Evolutionary conservation across 106 monocot genomes (phyloP).

Genomic region (Vanilla planifolia): DNA sequence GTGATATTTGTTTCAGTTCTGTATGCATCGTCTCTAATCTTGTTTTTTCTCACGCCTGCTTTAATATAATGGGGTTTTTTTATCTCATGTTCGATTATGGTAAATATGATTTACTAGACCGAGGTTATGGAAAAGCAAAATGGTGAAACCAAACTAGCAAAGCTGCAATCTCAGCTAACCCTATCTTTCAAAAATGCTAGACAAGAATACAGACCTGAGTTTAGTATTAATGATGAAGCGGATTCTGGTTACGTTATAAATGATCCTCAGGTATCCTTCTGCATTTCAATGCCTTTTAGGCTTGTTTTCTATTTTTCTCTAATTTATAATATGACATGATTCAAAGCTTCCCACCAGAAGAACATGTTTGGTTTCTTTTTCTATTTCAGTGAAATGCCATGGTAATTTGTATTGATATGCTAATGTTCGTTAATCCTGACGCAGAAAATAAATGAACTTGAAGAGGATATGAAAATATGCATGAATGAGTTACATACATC

Average conservation of each 20-base stretch:
- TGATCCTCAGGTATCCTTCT: constrained; percentile 29
- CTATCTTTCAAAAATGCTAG: constrained; percentile 7
- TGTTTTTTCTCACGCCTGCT: neutral
- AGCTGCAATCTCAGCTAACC: constrained; percentile 20
- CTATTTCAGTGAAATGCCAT: neutral
- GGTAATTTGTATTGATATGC: neutral
- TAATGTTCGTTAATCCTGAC: neutral
- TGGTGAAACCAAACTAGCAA: constrained; percentile 33
- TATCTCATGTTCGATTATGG: neutral
- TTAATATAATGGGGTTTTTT: neutral
- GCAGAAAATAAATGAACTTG: constrained; percentile 45
- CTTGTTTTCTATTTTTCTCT: neutral
- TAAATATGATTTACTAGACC: constrained; percentile 27
- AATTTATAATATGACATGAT: neutral
- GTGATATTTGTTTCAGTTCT: neutral
- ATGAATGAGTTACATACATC: constrained; percentile 49
- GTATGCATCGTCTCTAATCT: neutral
- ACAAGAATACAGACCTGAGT: neutral
- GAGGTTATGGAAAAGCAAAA: constrained; percentile 47
- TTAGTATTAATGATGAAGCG: constrained; percentile 10
- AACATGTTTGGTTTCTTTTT: neutral
- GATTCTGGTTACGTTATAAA: constrained; percentile 9
- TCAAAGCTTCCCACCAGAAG: neutral
- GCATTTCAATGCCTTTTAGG: neutral
- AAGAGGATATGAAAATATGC: constrained; percentile 49